Percentiles rank a stretch among this genome's conserved stretches.
Evolutionary conservation across 2,329 filamentous ascomycete species (phyloP).

Genomic region (Hypoxylon sp.): DNA sequence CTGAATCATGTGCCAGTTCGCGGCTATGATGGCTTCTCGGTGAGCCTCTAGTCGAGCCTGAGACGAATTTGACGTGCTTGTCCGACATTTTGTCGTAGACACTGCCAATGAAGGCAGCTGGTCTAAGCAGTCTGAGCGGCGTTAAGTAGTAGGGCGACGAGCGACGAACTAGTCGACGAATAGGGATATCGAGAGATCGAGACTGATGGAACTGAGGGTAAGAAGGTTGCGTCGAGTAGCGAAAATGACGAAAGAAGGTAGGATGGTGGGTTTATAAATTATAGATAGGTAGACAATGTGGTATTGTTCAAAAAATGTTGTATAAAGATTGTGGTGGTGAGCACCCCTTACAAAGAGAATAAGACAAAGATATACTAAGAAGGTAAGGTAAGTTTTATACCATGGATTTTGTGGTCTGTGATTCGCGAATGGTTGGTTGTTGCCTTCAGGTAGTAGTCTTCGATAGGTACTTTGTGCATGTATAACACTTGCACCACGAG

Average conservation of each 20-base stretch:
- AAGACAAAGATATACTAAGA: conserved; percentile 23
- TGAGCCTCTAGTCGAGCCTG: conserved; percentile 25
- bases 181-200: conserved; percentile 12
- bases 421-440: conserved; percentile 38
- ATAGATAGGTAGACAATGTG: too few species aligned
- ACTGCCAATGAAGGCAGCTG: conserved; percentile 6
- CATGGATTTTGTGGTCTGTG: conserved; percentile 25
- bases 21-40: conserved; percentile 31
- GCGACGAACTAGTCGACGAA: conserved; percentile 8
- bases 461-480: conserved; percentile 24
- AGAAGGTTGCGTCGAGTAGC: conserved; percentile 11
- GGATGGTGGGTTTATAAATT: conserved; percentile 17
- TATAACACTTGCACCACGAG: conserved; percentile 33
- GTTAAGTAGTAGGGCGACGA: conserved; percentile 17
- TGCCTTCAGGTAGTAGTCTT: conserved; percentile 37
- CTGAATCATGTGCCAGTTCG: conserved; percentile 40
- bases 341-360: conserved; percentile 20
- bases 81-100: conserved; percentile 37
- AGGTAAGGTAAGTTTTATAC: conserved; percentile 36
- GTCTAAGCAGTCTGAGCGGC: conserved; percentile 20
- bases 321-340: conserved; percentile 6
- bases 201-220: conserved; percentile 11
- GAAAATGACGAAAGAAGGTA: not conserved
- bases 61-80: conserved; percentile 38
- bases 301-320: too few species aligned